Evolutionary conservation across 208 protist species (phyloP), one percentile per base, ranked within the genome.

Genomic region (Perkinsela sp.): DNA sequence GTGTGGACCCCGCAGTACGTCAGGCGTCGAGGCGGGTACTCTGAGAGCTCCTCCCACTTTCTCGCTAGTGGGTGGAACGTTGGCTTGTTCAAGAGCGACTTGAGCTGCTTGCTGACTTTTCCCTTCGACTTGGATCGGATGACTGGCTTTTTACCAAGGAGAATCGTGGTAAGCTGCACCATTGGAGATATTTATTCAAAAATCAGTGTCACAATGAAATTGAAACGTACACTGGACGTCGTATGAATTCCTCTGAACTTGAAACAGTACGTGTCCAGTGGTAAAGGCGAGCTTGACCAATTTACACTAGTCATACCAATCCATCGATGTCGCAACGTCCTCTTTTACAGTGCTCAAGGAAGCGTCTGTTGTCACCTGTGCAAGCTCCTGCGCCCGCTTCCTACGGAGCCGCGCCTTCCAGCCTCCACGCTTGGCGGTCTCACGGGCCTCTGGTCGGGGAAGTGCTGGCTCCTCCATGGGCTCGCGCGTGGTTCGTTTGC

Each of bases 41-140:
- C 88, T 15, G 84, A 83, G 65, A 92, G 74, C 15, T 82, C 78
- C 73, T 92, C 87, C 84, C 87, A 92, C 73, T 80, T 87, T 74
- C 89, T 88, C 66, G 74, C 73, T 70, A 89, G 87, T 30, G 90
- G 73, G 1, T 84, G 82, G 66, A 90, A 90, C 71, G 40, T 57
- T 57, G 40, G 40, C 40, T 92, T 92, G 70, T 90, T 85, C 29
- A 92, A 78, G 65, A 92, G 82, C 32, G 79, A 80, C 73, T 92
- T 92, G 0, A 92, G 76, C 70, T 92, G 87, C 68, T 92, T 84
- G 2, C 80, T 79, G 67, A 92, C 86, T 84, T 90, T 92, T 29
- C 87, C 87, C 80, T 92, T 82, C 0, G 84, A 84, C 76, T 92
- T 84, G 69, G 88, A 88, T 73, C 90, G 89, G 22, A 90, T 74